Base-by-base conservation (phyloP, 345 rosid species). In the Anastatica hierochuntica region DNA sequence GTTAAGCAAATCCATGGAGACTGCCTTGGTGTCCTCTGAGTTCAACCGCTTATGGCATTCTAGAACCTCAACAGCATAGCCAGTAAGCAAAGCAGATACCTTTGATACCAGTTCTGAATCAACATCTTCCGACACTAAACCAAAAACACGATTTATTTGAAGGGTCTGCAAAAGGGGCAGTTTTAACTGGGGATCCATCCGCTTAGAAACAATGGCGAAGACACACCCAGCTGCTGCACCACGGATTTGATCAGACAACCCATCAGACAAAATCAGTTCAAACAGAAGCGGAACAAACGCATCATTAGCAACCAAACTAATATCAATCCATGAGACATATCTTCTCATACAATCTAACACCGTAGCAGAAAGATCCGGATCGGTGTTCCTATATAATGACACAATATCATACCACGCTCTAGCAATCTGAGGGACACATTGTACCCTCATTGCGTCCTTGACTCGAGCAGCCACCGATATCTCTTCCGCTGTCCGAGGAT, bases 391-490 rank as follows among this genome's bases (percentile, higher is more conserved):
- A 65, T 76, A 81, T 77, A 67, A 14, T 1, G 72, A 71, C n/a
- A 92, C 82, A 74, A 88, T 79, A 64, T 78, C 82, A 41, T 84
- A 92, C 95, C 96, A 92, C 0, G 83, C 81, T 61, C 76, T 71
- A 46, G 87, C 98, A 46, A 92, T 87, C 77, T 81, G 95, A 53
- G 82, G 70, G n/a, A 84, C 71, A 64, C 96, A 88, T 58, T 87
- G 96, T 66, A 73, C 84, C 85, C 98, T 81, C 94, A 92, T 87
- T 2, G 98, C 85, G 66, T 92, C 96, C 80, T 87, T 92, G 43
- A 88, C 85, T 58, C 74, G 75, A n/a, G 54, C 77, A 2, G 95
- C 95, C 9, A 73, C 94, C 1, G 74, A 66, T 23, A 77, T 56
- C 64, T 92, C 95, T 33, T 85, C 88, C 0, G 77, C 14, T 1